Base-by-base conservation (phyloP, 1,139 yeast genomes). In the Nematodospora anomalae region DNA sequence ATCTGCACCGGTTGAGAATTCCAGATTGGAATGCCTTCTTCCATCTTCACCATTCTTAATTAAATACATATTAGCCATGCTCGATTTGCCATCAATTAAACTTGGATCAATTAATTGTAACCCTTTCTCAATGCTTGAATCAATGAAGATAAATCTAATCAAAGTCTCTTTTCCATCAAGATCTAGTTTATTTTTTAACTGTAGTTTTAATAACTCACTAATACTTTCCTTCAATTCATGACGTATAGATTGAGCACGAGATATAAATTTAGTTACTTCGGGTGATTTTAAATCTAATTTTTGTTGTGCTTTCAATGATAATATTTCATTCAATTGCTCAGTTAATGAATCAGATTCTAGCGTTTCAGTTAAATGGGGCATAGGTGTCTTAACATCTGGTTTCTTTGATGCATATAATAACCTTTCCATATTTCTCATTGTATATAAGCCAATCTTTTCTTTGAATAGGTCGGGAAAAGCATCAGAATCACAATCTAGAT, bases 131-230 rank as follows among this genome's bases (percentile, higher is more conserved):
- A 84, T 70, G 8, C 89, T 78, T 7, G 83, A 76, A 56, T 83
- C 89, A 38, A 83, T 68, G 43, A 79, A 74, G 41, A 86, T 79
- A 44, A 83, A 74, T 46, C 88, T 67, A 26, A 84, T 71, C 37
- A 84, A 62, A 0, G 87, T 79, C 51, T 83, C 94, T 50, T 83
- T 83, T 8, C 90, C 92, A 47, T 82, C 84, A 3, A 79, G 51
- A 40, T 69, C 78, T 47, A 84, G 64, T 43, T 73, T 67, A 20
- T 74, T 73, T 33, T 71, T 66, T 16, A 73, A 56, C 53, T 83
- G 82, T 23, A 82, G 55, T 35, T 67, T 67, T 50, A 79, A 73
- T 37, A 84, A 58, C 39, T 80, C 83, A 32, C 70, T 69, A 35
- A 82, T 80, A 0, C 83, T 70, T 23, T 65, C 66, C 42, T 69